A percentile compares a stretch with the other conserved stretches of the same genome.
Conservation (phyloP, 2,329 filamentous ascomycete genomes). For the Beauveria scarabaeidicola region DNA sequence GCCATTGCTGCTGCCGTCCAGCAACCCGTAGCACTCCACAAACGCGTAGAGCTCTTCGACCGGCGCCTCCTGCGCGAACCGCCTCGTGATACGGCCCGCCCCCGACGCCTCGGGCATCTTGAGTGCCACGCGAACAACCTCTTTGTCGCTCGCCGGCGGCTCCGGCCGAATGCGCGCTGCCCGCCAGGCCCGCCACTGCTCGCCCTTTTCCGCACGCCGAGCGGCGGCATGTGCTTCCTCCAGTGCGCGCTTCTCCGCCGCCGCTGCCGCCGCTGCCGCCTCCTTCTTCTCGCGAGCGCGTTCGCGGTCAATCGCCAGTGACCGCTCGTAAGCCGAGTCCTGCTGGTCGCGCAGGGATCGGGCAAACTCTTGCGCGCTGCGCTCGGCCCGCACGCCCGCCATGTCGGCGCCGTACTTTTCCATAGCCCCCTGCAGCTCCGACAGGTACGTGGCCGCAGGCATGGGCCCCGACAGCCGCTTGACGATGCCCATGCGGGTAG, state of each 20-base stretch:
- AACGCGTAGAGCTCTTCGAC: slow-evolving; percentile 93
- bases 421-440: slow-evolving; percentile 66
- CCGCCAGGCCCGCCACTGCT: slow-evolving; percentile 77
- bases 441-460: slow-evolving; percentile 60
- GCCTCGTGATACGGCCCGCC: slow-evolving; percentile 67
- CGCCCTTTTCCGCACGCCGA: slow-evolving; percentile 33
- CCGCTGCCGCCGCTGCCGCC: slow-evolving; percentile 62
- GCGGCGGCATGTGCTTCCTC: slow-evolving; percentile 54
- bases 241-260: slow-evolving; percentile 54
- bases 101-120: slow-evolving; percentile 53
- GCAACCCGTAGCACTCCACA: slow-evolving; percentile 76
- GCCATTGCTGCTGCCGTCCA: slow-evolving; percentile 31
- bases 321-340: slow-evolving; percentile 88
- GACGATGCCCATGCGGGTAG: slow-evolving; percentile 81
- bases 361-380: slow-evolving; percentile 73
- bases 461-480: slow-evolving; percentile 68
- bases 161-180: slow-evolving; percentile 58
- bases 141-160: slow-evolving; percentile 52
- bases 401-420: slow-evolving; percentile 69
- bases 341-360: slow-evolving; percentile 78
- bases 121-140: slow-evolving; percentile 62
- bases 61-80: slow-evolving; percentile 59
- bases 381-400: slow-evolving; percentile 62
- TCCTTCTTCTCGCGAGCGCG: slow-evolving; percentile 69
- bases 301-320: slow-evolving; percentile 78